Base-by-base conservation (phyloP, 140 eudicot genomes). In the Senecio squalidus region DNA sequence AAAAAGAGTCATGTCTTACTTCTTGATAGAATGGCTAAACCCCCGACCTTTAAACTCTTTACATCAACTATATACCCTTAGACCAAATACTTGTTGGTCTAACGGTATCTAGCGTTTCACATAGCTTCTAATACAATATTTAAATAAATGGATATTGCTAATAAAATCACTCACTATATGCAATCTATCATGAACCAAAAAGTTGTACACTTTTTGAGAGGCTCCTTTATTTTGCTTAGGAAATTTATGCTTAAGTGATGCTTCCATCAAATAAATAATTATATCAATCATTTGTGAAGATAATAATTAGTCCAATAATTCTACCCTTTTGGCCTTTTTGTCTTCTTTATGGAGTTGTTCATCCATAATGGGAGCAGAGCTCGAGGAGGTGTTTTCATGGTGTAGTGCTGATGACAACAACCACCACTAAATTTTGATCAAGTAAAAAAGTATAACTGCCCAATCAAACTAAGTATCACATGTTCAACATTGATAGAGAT, bases 321-420 rank as follows among this genome's bases (percentile, higher is more conserved):
- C 41, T 38, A 15, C 40, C 17, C 49, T 59, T 59, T 40, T 39
- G 6, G 43, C 52, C 36, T 60, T 40, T 41, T 43, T 60, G 43
- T 43, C 66, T 15, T 60, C 43, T 60, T 60, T 43, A 26, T 27
- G 50, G 40, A 41, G 66, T 60, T 39, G 55, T 43, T 60, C 55
- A 60, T 60, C 54, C 43, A 55, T 45, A 60, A 60, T 43, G 66
- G 66, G 66, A 27, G 66, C 53, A 60, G 55, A 43, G 66, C 66
- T 60, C 66, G 66, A 60, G 66, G 54, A 41, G 66, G 55, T 60
- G 66, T 45, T 45, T 18, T 16, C 52, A 4, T 45, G 52, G 52
- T 45, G 52, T 26, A 45, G 11, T 45, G 24, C 25, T 45, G 52
- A 45, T 45, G 52, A 16, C 52, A 45, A 60, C 41, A 41, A 45